Evolutionary conservation across 2,329 filamentous ascomycete species (phyloP), one percentile per base, ranked within the genome.

Genomic region (Aspergillus candidus): DNA sequence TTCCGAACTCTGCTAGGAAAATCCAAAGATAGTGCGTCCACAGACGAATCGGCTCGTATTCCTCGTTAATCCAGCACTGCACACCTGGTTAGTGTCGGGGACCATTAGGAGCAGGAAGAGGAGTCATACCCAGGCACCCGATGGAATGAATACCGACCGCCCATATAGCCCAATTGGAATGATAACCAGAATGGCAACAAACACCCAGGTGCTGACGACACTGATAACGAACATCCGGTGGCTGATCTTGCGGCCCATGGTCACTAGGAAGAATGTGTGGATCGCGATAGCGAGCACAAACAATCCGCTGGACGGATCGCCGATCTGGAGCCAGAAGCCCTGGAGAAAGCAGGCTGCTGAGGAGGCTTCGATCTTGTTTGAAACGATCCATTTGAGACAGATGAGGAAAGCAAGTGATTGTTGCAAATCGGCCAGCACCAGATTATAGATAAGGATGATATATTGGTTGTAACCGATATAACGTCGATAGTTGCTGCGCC

Each of bases 1-100:
- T 75, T 18, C 72, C 72, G 48, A 77, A 76, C 51, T 77, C 74
- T 33, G 73, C 66, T 30, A 75, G 58, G 60, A 77, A 77, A 51
- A 77, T 75, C 74, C 74, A 78, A 41, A 77, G 53, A 52, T 77
- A 77, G 50, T 77, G 75, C 5, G 73, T 66, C 67, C 69, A 76
- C 2, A 78, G 61, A 11, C 74, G 68, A 37, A 74, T 67, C 13
- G 52, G 41, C 47, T 76, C 71, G 53, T 66, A 69, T 3, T 67
- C 55, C 18, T 63, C 55, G 15, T 70, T 70, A 12, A 77, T 65
- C 52, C 55, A 57, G 41, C 55, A 57, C 55, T 57, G 27, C 5
- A 12, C 4, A 18, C 34, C 17, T n/a, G 11, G 32, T 52, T 41
- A 53, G 45, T 34, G 18, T 33, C 3, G 10, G 12, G 8, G 5